Evolutionary conservation across 2,329 filamentous ascomycete genomes (phyloP), one percentile per base, ranked within the genome.

Genomic region (Diplodia sapinea): DNA sequence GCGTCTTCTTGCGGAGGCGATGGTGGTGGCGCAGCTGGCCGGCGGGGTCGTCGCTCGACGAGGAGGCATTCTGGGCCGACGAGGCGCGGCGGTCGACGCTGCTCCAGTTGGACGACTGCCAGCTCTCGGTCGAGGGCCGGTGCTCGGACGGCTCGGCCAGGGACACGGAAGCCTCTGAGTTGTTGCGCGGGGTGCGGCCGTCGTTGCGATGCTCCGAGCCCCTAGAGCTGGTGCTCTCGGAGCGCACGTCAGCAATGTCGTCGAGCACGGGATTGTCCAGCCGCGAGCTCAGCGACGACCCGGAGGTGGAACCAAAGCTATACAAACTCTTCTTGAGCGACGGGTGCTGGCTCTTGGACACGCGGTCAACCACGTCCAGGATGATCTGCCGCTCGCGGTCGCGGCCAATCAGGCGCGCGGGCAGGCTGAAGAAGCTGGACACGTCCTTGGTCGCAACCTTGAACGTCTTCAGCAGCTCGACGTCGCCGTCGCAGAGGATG

Each of bases 401-500:
- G 43, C 94, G 87, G 3, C 94, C 94, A 71, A 97, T 91, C 84
- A 96, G 93, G 68, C 85, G 84, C 0, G 88, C 87, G 0, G 94
- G 94, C 23, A 97, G 85, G 71, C 93, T 91, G 79, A 97, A 97
- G 75, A 96, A 95, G 4, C 93, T 96, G 0, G 93, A 96, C 0
- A 97, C 88, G 77, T 98, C 94, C 68, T 89, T 92, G n/a, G 89
- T 87, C 13, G 88, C 94, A 69, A 96, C 89, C 70, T 87, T 84
- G 83, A 92, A 96, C 49, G 89, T 85, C 68, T 88, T 88, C 65
- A 97, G 82, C 0, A 89, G 88, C 64, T 87, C 81, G 69, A 86
- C 84, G 72, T 97, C 89, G 20, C 93, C 94, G 72, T 93, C 88
- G 3, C 86, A 88, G 7, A 97, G 82, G 47, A 94, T 84, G 70